Base-by-base conservation (phyloP, 208 protist species). In the Trypanosoma caninum region DNA sequence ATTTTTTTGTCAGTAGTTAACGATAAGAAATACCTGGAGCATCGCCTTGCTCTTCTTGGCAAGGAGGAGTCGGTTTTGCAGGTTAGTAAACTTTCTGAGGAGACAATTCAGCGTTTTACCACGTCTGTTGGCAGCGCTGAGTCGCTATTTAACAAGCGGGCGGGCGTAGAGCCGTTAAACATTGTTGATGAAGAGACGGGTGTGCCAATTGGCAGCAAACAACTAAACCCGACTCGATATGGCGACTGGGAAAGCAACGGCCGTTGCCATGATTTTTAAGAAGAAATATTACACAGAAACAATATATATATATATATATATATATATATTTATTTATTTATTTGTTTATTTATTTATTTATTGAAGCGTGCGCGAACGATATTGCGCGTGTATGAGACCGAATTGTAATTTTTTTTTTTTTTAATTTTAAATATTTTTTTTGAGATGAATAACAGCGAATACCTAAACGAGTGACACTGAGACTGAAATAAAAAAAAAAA, bases 181-280 rank as follows among this genome's bases (percentile, higher is more conserved):
- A 74, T 95, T 2, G 89, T 95, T 20, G 85, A 95, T 44, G 89
- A 95, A 57, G 75, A 76, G 44, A 93, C 89, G 22, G 85, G 85
- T 0, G 74, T 74, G 6, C 82, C 89, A 7, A 82, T 95, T 38
- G 89, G 89, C 44, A 93, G 89, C 75, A 80, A 82, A 16, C 84
- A 93, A 69, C 83, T 59, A 10, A 76, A 91, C 50, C 89, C 89
- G 3, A 90, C 83, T 10, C 84, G 89, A 9, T 95, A 95, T 63
- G 89, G 89, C 8, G 89, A 95, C 59, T 95, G 89, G 85, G 89
- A 95, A 65, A 78, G 85, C 37, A 91, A 95, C 66, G 89, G 89
- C 6, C 78, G 89, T 34, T 95, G 89, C 69, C 89, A 85, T 65
- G 89, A 95, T 56, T 95, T 95, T 58, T 95, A 63, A 69, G 7